Conservation (phyloP, 257 asterid genomes). For the Solanum boliviense region DNA sequence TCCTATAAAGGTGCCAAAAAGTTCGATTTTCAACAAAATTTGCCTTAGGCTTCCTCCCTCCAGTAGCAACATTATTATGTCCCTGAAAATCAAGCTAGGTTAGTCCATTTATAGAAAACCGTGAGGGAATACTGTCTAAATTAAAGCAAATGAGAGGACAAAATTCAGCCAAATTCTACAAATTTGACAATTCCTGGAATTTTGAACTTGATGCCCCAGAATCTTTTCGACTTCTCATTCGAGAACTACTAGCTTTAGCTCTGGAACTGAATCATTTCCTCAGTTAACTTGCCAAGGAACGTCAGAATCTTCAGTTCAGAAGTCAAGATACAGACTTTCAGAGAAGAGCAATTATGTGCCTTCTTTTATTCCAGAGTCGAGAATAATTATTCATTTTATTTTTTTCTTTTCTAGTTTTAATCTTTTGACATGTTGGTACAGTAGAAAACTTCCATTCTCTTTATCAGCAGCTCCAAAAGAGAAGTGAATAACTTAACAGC, state of each 20-base stretch:
- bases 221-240: background rate
- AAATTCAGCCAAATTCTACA: background rate
- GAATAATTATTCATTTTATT: background rate
- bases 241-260: background rate
- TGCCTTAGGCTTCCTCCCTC: constrained; percentile 81
- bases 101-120: constrained; percentile 1
- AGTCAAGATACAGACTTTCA: background rate
- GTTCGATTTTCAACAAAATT: constrained; percentile 96
- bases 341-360: background rate
- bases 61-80: constrained; percentile 31
- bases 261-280: background rate
- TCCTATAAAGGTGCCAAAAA: constrained; percentile 89
- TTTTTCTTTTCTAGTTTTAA: background rate
- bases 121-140: background rate
- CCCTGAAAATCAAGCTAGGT: constrained; percentile 31
- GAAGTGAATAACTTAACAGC: background rate
- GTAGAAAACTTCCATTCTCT: background rate
- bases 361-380: background rate
- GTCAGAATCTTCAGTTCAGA: background rate
- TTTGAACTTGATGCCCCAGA: background rate
- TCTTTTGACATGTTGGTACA: background rate
- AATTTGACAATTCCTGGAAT: background rate
- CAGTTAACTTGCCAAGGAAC: background rate
- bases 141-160: background rate
- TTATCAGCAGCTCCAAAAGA: background rate